Base-by-base conservation (phyloP, 106 monocot genomes). In the Allium fistulosum region DNA sequence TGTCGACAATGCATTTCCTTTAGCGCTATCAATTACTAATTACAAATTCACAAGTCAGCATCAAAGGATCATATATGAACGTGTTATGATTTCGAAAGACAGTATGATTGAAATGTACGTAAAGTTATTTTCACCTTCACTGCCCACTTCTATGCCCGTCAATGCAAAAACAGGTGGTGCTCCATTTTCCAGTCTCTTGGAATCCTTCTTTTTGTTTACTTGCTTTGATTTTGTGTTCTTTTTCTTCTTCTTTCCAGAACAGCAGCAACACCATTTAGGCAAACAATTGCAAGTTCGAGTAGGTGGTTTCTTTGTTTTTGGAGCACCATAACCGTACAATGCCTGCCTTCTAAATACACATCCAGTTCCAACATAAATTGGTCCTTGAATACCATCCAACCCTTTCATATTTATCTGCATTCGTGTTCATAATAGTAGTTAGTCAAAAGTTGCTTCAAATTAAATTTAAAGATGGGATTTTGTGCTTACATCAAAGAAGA, bases 351-450 rank as follows among this genome's bases (percentile, higher is more conserved):
- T 64, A 66, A 87, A 87, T 0, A 88, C 85, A 69, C 92, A 92
- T 50, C 92, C 92, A 65, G 92, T 93, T 22, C 92, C 92, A 3
- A 93, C 92, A 78, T 93, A 93, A 65, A 93, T 88, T n/a, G 92
- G 92, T 16, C 92, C 92, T 88, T 93, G 92, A 53, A 93, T 93
- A 7, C 92, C 92, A 78, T 93, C 92, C 63, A 93, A 78, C 47
- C 92, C 92, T 85, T 93, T 93, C 92, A 93, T 93, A 63, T 93
- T 93, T 71, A 93, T 93, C 92, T 93, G 85, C 49, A 80, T 26
- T 46, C 67, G 13, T 59, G 28, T 46, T 28, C 45, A 15, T 1
- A 57, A 16, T 69, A 16, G 53, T 57, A 15, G 46, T 67, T 67
- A 13, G 6, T 46, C 3, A 6, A 10, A 17, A 55, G 11, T 55